Percentiles rank a stretch among this genome's conserved stretches.
Evolutionary conservation across 305 asterid species (phyloP).

Genomic region (Fraxinus sp.): DNA sequence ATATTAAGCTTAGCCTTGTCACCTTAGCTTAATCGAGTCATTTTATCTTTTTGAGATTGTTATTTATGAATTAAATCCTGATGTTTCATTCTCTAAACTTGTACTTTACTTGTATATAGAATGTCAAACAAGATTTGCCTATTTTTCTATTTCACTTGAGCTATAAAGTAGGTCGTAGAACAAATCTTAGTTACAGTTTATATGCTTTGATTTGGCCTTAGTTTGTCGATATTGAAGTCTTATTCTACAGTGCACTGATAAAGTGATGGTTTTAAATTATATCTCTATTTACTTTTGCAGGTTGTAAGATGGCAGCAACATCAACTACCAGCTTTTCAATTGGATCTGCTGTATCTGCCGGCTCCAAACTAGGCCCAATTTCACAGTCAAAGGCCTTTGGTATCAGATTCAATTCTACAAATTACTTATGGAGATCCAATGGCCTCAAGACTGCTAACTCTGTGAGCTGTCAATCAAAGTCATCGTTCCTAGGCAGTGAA

Average conservation of each 20-base stretch:
- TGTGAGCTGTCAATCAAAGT: constrained; percentile 40
- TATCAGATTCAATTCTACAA: constrained; percentile 47
- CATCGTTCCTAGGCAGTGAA: constrained; percentile 58
- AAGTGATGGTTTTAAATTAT: background rate
- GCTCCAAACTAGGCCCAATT: constrained; percentile 40
- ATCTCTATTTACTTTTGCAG: constrained; percentile 31
- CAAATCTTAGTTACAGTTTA: background rate
- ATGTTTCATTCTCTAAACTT: background rate
- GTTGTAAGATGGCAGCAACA: constrained; percentile 63
- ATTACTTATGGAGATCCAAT: constrained; percentile 42
- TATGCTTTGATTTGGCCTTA: background rate
- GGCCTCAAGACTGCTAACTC: constrained; percentile 57
- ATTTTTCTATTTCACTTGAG: background rate
- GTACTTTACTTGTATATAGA: background rate
- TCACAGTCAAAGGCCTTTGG: constrained; percentile 50
- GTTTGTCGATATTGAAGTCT: background rate
- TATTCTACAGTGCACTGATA: background rate
- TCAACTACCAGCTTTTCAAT: constrained; percentile 58
- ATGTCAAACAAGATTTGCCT: background rate
- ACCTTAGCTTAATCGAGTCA: background rate
- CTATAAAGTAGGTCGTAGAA: background rate
- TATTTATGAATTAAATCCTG: background rate
- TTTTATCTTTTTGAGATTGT: background rate
- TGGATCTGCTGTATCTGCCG: constrained; percentile 53
- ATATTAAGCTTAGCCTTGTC: background rate